Percentiles rank a stretch among this genome's conserved stretches.
These are phyloP conservation scores for Chlorella vulgaris DNA, from an alignment of 139 green algal species.

Conservation along the genomic window DNA sequence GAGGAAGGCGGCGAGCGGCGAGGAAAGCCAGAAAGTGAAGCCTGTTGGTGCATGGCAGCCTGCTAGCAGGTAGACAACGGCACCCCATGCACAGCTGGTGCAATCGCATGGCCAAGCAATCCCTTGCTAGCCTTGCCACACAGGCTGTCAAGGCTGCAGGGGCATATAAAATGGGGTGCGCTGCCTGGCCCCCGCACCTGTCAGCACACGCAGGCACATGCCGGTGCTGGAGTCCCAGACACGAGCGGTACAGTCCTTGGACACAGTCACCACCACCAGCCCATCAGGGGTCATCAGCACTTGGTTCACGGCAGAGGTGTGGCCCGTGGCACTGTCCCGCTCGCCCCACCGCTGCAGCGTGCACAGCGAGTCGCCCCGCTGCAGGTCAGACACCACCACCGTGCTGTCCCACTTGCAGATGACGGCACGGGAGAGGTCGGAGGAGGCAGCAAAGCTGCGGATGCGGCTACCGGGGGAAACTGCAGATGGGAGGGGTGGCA, in stretches of 20 bases:
- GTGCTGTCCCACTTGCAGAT: slow-evolving; percentile 71
- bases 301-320: slow-evolving; percentile 55
- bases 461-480: slow-evolving; percentile 63
- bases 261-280: slow-evolving; percentile 56
- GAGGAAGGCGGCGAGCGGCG: no score
- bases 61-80: no score
- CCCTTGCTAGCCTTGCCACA: no score
- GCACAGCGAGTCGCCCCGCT: slow-evolving; percentile 16
- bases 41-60: no score
- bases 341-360: slow-evolving; percentile 69
- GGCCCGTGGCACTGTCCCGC: slow-evolving; percentile 44
- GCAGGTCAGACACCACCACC: slow-evolving; percentile 68
- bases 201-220: slow-evolving; percentile 44
- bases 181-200: not conserved
- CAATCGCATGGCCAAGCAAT: no score
- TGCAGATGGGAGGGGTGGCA: slow-evolving; percentile 8
- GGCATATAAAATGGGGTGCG: no score
- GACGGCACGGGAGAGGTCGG: slow-evolving; percentile 40
- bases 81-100: no score
- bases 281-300: slow-evolving; percentile 50
- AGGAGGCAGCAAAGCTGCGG: slow-evolving; percentile 60
- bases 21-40: no score
- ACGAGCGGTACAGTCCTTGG: slow-evolving; percentile 71
- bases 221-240: slow-evolving; percentile 67
- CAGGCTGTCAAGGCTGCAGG: no score